A percentile compares a stretch with the other conserved stretches of the same genome.
Conservation (phyloP, 306 rosid genomes). For the Rosa chinensis region DNA sequence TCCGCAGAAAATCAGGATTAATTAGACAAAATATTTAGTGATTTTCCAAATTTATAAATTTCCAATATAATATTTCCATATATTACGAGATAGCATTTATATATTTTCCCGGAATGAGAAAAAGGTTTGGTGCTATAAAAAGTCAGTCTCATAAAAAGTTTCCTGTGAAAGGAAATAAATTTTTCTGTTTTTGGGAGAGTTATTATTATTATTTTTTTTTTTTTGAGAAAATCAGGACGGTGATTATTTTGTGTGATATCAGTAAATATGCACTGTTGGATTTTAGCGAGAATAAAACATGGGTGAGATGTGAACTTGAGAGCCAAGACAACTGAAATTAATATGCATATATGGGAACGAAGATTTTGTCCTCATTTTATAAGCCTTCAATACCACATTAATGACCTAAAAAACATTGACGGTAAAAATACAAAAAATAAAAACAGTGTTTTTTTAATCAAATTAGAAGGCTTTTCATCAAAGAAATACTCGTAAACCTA, state of each 20-base stretch:
- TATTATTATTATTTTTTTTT: background rate
- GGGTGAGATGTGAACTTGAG: background rate
- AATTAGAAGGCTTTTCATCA: too few species aligned
- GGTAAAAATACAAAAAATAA: too few species aligned
- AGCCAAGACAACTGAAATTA: background rate
- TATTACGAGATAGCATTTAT: background rate
- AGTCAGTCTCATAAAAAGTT: too few species aligned
- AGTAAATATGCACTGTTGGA: background rate
- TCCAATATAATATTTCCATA: background rate
- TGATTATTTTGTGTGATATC: background rate
- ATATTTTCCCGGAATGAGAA: background rate
- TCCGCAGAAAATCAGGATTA: background rate
- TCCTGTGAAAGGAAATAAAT: background rate
- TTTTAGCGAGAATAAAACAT: background rate
- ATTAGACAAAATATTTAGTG: background rate
- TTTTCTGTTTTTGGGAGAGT: background rate
- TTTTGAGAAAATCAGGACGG: background rate
- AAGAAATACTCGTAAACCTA: too few species aligned
- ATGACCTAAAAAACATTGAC: too few species aligned
- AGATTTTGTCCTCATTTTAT: background rate
- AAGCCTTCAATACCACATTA: background rate
- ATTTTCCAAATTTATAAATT: background rate
- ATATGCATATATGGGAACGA: background rate
- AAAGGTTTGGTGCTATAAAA: background rate
- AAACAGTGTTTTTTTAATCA: too few species aligned